Conservation (phyloP, 495 filamentous ascomycete species). For the Tuber brumale region DNA sequence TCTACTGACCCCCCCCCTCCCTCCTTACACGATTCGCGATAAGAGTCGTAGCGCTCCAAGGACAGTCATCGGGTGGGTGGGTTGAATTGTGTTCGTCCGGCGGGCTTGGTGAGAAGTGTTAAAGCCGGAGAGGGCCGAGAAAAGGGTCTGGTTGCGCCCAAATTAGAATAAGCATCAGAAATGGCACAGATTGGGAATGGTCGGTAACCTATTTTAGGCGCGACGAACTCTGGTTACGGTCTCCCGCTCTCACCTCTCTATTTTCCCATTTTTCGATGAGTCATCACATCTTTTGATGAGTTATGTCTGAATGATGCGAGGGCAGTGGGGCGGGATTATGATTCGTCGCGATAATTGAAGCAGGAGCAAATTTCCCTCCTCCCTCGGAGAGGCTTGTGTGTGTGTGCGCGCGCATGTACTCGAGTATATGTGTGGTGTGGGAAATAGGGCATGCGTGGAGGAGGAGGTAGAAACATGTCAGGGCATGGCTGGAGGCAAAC, state of each 20-base stretch:
- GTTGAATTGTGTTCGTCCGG: background rate
- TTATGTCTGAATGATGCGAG: background rate
- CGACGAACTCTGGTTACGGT: background rate
- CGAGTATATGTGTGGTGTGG: background rate
- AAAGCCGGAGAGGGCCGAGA: background rate
- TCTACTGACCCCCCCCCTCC: background rate
- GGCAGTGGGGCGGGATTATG: background rate
- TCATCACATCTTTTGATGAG: background rate
- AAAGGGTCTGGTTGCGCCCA: background rate
- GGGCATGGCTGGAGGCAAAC: background rate
- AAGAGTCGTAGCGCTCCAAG: background rate
- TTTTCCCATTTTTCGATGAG: background rate
- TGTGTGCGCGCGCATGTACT: background rate
- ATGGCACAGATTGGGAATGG: background rate
- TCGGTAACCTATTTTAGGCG: conserved; percentile 3
- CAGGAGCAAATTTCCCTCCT: background rate
- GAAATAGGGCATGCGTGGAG: background rate
- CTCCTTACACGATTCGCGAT: background rate
- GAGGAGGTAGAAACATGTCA: background rate
- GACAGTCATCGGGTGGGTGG: background rate
- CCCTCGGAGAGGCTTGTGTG: background rate
- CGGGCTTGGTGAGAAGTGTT: background rate
- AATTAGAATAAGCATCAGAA: background rate
- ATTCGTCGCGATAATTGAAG: background rate
- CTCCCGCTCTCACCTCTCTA: background rate